phyloP scores from a whole-genome alignment of 495 filamentous ascomycete genomes.

The Achaetomiella virescens region DNA sequence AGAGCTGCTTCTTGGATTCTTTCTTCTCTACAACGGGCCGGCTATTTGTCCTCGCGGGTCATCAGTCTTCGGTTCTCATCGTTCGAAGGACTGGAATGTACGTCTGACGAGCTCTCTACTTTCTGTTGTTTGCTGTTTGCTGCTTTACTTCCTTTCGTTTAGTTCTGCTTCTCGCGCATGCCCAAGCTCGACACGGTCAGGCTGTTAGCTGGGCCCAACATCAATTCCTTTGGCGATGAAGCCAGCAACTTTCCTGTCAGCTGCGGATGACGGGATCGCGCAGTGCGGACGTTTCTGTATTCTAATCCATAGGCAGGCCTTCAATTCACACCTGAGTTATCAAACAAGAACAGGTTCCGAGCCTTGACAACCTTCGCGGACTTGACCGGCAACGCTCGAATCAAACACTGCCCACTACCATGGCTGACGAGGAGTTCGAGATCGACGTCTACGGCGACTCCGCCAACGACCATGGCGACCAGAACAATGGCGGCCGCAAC shows the following conservation, averaged over 20 bases:
- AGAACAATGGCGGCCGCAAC: slow-evolving; percentile 48
- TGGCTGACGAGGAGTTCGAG: slow-evolving; percentile 87
- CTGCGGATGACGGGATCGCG: slow-evolving; percentile 19
- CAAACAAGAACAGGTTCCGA: slow-evolving; percentile 8
- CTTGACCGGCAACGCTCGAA: background rate
- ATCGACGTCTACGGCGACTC: slow-evolving; percentile 97
- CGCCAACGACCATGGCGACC: slow-evolving; percentile 40
- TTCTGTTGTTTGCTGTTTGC: slow-evolving; percentile 12
- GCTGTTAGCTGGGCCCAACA: background rate
- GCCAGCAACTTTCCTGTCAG: slow-evolving; percentile 10
- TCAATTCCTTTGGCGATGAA: background rate
- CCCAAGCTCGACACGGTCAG: background rate
- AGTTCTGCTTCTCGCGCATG: background rate
- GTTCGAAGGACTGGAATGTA: slow-evolving; percentile 30
- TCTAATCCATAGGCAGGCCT: slow-evolving; percentile 29
- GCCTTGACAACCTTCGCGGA: background rate
- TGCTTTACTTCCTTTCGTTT: slow-evolving; percentile 3
- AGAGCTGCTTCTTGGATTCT: slow-evolving; percentile 27
- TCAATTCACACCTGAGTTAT: slow-evolving; percentile 23
- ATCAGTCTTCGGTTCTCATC: slow-evolving; percentile 18
- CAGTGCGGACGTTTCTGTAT: slow-evolving; percentile 27
- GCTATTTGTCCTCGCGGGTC: slow-evolving; percentile 15
- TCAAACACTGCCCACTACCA: slow-evolving; percentile 11
- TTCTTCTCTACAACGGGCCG: slow-evolving; percentile 18
- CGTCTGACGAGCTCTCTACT: slow-evolving; percentile 26